Conservation (phyloP, 2,329 filamentous ascomycete genomes). For the Blastomyces gilchristii region DNA sequence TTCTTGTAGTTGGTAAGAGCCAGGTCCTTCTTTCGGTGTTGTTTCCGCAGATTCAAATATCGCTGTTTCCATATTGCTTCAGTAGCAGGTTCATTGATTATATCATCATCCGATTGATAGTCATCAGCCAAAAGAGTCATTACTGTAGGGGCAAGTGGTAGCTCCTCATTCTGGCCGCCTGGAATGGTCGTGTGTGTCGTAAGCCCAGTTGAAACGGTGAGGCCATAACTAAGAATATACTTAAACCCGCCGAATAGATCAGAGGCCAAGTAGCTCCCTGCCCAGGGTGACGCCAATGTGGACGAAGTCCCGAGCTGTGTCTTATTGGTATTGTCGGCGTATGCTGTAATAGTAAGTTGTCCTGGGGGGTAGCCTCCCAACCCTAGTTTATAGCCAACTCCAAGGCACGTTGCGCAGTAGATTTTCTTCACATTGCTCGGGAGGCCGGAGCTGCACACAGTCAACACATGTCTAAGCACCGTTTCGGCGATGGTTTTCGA, state of each 20-base stretch:
- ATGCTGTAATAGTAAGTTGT: conserved; percentile 22
- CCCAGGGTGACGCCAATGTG: neutral
- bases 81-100: conserved; percentile 21
- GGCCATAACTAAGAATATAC: conserved; percentile 10
- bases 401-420: conserved; percentile 28
- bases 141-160: neutral
- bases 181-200: conserved; percentile 7
- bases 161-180: neutral
- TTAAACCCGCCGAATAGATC: neutral
- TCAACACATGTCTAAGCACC: conserved; percentile 24
- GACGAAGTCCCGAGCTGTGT: neutral
- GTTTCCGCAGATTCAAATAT: conserved; percentile 29
- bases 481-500: conserved; percentile 24
- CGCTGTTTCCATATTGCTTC: conserved; percentile 33
- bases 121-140: conserved; percentile 15
- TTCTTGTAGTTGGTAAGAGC: conserved; percentile 33
- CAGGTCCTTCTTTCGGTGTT: conserved; percentile 31
- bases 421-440: conserved; percentile 19
- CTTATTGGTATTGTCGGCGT: conserved; percentile 3
- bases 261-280: neutral
- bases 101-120: conserved; percentile 22
- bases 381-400: conserved; percentile 29
- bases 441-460: conserved; percentile 21
- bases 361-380: conserved; percentile 19
- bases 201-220: conserved; percentile 4